Conservation (phyloP, 2,329 filamentous ascomycete genomes). For the Xylariaceae sp. region DNA sequence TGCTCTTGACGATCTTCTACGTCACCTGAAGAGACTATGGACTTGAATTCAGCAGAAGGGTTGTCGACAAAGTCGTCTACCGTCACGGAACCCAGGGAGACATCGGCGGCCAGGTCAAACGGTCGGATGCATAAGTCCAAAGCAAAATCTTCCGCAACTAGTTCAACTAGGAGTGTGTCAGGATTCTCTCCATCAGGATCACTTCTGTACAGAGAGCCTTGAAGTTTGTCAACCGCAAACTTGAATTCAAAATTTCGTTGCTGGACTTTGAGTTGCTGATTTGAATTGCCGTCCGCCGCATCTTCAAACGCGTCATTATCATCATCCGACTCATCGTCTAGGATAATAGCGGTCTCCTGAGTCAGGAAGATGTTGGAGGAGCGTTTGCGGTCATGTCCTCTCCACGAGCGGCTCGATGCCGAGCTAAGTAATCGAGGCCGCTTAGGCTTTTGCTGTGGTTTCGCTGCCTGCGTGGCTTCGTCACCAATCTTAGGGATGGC, state of each 20-base stretch:
- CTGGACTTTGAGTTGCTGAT: constrained; percentile 66
- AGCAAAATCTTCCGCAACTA: constrained; percentile 85
- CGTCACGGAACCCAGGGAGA: constrained; percentile 79
- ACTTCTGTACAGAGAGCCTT: constrained; percentile 85
- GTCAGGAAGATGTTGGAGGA: constrained; percentile 70
- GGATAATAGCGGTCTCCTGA: constrained; percentile 70
- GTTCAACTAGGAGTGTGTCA: constrained; percentile 81
- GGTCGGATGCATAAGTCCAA: constrained; percentile 83
- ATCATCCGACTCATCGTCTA: constrained; percentile 69
- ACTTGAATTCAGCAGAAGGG: constrained; percentile 85
- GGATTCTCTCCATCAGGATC: constrained; percentile 72
- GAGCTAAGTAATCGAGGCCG: constrained; percentile 45
- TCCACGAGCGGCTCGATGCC: constrained; percentile 43
- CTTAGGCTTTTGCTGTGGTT: constrained; percentile 28
- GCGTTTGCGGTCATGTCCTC: constrained; percentile 49
- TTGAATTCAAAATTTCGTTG: constrained; percentile 95
- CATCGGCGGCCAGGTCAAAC: constrained; percentile 90
- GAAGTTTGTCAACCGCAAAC: constrained; percentile 90
- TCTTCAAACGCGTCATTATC: constrained; percentile 65
- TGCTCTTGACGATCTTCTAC: constrained; percentile 69
- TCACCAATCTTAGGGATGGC: constrained; percentile 79
- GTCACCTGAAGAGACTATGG: constrained; percentile 85
- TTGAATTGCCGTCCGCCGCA: constrained; percentile 52
- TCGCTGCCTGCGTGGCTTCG: constrained; percentile 32
- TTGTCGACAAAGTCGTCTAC: constrained; percentile 95